Base-by-base conservation (phyloP, 257 asterid species). In the Plantago ovata region DNA sequence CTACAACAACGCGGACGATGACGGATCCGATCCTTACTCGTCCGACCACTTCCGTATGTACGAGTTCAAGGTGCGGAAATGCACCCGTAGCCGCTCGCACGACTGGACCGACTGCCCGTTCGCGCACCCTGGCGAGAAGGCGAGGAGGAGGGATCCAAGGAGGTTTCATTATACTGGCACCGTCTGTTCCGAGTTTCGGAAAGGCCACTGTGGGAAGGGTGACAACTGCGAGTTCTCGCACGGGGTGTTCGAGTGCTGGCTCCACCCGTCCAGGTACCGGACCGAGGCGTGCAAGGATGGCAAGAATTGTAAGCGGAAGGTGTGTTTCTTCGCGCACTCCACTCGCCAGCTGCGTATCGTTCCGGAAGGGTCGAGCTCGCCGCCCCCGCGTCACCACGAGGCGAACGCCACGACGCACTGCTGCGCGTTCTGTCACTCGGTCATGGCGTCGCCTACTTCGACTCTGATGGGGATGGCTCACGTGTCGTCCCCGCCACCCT, bases 21-120 rank as follows among this genome's bases (percentile, higher is more conserved):
- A 80, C 9, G 92, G 75, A 28, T 65, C 67, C 12, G 87, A 92
- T 19, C 99, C 95, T 0, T 93, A 93, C 60, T 89, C 96, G 0
- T 79, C 96, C 10, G 97, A 93, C 16, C 87, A 82, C 41, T 93
- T 93, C 75, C 70, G 99, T 8, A 93, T 93, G 75, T 89, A 72
- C 58, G 99, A 93, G 52, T 93, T 93, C 49, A 93, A 93, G 82
- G 95, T 93, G 9, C 68, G 99, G 1, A 85, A 85, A 32, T 93
- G 99, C 69, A 86, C 79, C 0, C 86, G 99, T 3, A 89, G 92
- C 81, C 81, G 97, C 0, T 89, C 96, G 78, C 99, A 93, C 4
- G 99, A 93, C 63, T 93, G 99, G 99, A 93, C 95, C 10, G 99
- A 93, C 64, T 93, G 99, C 68, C 99, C 99, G 2, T 93, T 92